Evolutionary conservation across 495 filamentous ascomycete species (phyloP).

Genomic region (Aeminium ludgeri): DNA sequence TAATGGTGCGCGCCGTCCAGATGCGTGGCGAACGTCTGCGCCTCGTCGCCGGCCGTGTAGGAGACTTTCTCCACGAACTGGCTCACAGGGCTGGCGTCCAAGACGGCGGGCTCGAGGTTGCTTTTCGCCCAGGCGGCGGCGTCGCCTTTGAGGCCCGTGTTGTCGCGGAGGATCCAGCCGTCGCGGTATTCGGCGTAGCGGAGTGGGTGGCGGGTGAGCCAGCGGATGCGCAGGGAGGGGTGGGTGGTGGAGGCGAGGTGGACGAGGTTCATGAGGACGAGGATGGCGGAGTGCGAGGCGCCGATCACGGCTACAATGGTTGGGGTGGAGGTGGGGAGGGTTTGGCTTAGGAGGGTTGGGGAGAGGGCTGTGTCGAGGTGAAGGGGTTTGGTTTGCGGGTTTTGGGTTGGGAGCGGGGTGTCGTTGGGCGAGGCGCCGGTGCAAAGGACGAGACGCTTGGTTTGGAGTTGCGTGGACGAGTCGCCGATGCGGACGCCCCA

Average conservation of each 20-base stretch:
- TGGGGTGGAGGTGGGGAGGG: constrained; percentile 25
- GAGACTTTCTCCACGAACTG: constrained; percentile 34
- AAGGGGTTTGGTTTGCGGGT: constrained; percentile 24
- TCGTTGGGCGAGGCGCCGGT: constrained; percentile 38
- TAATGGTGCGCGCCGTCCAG: constrained; percentile 34
- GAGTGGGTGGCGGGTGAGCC: constrained; percentile 43
- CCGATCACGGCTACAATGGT: constrained; percentile 38
- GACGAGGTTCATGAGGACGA: constrained; percentile 43
- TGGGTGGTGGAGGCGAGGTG: constrained; percentile 33
- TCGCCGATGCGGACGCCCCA: constrained; percentile 1
- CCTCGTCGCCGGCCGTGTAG: constrained; percentile 30
- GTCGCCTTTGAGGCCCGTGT: constrained; percentile 45
- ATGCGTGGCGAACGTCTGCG: constrained; percentile 28
- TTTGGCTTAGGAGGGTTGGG: constrained; percentile 31
- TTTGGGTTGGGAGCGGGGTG: constrained; percentile 26
- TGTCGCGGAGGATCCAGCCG: constrained; percentile 46
- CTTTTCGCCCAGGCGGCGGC: constrained; percentile 41
- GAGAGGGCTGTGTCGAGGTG: constrained; percentile 40
- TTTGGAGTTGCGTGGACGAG: not conserved
- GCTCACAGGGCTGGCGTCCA: constrained; percentile 33
- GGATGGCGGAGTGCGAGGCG: constrained; percentile 44
- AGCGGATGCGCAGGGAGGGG: constrained; percentile 37
- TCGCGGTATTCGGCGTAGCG: constrained; percentile 45
- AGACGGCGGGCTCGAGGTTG: constrained; percentile 35
- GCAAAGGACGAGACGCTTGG: constrained; percentile 35